A percentile compares a stretch with the other conserved stretches of the same genome.
Conservation (phyloP, 2,329 filamentous ascomycete genomes). For the Paraconiothyrium brasiliense region DNA sequence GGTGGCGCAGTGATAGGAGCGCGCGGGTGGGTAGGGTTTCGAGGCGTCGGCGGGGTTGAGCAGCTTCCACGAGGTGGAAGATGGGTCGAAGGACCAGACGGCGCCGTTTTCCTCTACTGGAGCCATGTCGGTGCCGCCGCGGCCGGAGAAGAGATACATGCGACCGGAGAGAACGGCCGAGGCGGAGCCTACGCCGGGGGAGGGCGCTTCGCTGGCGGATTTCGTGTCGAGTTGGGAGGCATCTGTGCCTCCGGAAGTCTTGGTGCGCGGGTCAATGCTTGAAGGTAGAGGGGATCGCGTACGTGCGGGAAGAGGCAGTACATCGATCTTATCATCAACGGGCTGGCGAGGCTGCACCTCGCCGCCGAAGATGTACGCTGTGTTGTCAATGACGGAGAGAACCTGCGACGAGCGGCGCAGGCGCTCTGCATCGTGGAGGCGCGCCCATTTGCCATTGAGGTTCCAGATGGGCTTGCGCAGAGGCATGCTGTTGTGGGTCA, state of each 20-base stretch:
- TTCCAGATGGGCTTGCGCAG: conserved; percentile 34
- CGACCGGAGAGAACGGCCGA: conserved; percentile 72
- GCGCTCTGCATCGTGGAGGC: conserved; percentile 43
- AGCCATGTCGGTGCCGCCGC: conserved; percentile 73
- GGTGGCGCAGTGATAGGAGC: conserved; percentile 76
- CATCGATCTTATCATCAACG: conserved; percentile 76
- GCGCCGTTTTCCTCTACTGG: conserved; percentile 78
- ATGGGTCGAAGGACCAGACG: conserved; percentile 79
- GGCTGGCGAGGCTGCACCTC: conserved; percentile 73
- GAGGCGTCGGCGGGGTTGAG: conserved; percentile 64
- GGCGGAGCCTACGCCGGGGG: conserved; percentile 77
- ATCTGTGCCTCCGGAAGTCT: conserved; percentile 51
- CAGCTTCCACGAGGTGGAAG: conserved; percentile 69
- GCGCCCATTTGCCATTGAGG: conserved; percentile 49
- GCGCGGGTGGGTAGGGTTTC: conserved; percentile 66
- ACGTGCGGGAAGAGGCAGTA: conserved; percentile 60
- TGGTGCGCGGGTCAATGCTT: conserved; percentile 27
- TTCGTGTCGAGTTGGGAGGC: conserved; percentile 45
- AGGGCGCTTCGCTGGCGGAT: conserved; percentile 60
- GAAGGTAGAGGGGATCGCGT: not conserved
- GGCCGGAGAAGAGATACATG: conserved; percentile 84
- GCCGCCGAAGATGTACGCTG: conserved; percentile 80
- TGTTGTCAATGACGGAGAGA: conserved; percentile 67
- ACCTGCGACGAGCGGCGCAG: conserved; percentile 80
- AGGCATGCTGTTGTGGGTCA: conserved; percentile 30